Percentiles rank a stretch among this genome's conserved stretches.
Evolutionary conservation across 2,329 filamentous ascomycete species (phyloP).

Genomic region (Alternaria viburni): DNA sequence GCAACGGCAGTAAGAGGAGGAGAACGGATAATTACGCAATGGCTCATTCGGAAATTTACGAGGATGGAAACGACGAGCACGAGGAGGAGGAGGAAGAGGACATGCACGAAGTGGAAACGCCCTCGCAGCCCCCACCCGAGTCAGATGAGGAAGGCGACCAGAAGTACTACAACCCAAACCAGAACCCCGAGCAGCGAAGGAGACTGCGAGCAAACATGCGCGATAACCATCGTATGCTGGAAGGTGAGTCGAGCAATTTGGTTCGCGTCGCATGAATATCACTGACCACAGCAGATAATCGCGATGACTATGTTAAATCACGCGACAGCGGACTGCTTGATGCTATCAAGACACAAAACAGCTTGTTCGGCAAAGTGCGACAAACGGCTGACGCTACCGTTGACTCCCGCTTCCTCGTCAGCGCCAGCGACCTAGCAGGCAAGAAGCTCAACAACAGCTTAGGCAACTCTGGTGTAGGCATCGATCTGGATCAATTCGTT

Average conservation of each 20-base stretch:
- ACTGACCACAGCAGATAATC: constrained; percentile 65
- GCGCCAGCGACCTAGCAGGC: constrained; percentile 78
- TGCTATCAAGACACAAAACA: constrained; percentile 70
- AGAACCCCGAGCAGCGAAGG: constrained; percentile 75
- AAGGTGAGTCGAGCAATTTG: constrained; percentile 50
- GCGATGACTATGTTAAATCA: constrained; percentile 70
- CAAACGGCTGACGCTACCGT: constrained; percentile 91
- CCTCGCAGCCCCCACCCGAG: constrained; percentile 3
- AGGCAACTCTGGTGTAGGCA: constrained; percentile 73
- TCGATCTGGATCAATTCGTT: constrained; percentile 91
- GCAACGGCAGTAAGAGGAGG: constrained; percentile 51
- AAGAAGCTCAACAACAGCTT: constrained; percentile 78
- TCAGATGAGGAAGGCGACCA: constrained; percentile 17
- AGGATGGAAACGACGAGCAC: constrained; percentile 19
- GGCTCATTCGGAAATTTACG: constrained; percentile 4
- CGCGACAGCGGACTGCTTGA: constrained; percentile 70
- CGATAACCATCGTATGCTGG: constrained; percentile 66
- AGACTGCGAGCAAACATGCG: constrained; percentile 72
- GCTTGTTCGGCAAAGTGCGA: constrained; percentile 71
- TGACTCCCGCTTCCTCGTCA: constrained; percentile 85
- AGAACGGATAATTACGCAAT: constrained; percentile 49
- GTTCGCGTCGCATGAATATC: background rate
- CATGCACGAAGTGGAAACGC: constrained; percentile 6
- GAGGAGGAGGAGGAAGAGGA: constrained; percentile 19
- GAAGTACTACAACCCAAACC: constrained; percentile 77